These are phyloP conservation scores for Monosiga brevicollis DNA, from an alignment of 78 protist genomes.

Conservation along the genomic window DNA sequence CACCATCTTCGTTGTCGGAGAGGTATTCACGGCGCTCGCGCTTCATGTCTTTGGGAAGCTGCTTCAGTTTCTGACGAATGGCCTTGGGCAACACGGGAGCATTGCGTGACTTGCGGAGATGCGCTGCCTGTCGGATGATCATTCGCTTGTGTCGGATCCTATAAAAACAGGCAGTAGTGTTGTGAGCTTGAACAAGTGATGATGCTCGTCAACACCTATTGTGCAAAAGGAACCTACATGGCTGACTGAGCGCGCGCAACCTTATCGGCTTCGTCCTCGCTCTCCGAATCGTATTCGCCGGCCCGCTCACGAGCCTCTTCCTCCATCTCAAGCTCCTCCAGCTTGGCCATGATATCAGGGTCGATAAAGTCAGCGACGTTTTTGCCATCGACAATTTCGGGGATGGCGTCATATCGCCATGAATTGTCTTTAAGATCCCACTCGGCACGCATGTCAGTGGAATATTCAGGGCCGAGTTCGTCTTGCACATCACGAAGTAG, in stretches of 20 bases:
- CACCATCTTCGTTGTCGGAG: too few relatives aligned
- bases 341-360: conserved; percentile 75
- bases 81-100: background rate
- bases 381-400: conserved; percentile 97
- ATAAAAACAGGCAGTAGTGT: background rate
- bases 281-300: background rate
- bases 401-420: conserved; percentile 90
- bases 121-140: background rate
- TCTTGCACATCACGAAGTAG: conserved; percentile 29
- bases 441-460: conserved; percentile 15
- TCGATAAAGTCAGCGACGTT: conserved; percentile 92
- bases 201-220: too few relatives aligned
- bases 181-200: too few relatives aligned
- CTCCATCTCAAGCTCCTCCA: conserved; percentile 67
- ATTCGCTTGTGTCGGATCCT: background rate
- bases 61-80: too few relatives aligned
- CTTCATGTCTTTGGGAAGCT: too few relatives aligned
- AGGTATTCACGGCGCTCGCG: too few relatives aligned
- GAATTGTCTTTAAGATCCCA: conserved; percentile 48
- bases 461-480: conserved; percentile 52
- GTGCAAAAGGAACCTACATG: too few relatives aligned
- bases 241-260: background rate
- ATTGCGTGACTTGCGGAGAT: background rate
- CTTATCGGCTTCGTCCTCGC: background rate
- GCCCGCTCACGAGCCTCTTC: conserved; percentile 4